phyloP scores from a whole-genome alignment of 805 yeast species.

The Suhomyces vadensis region DNA sequence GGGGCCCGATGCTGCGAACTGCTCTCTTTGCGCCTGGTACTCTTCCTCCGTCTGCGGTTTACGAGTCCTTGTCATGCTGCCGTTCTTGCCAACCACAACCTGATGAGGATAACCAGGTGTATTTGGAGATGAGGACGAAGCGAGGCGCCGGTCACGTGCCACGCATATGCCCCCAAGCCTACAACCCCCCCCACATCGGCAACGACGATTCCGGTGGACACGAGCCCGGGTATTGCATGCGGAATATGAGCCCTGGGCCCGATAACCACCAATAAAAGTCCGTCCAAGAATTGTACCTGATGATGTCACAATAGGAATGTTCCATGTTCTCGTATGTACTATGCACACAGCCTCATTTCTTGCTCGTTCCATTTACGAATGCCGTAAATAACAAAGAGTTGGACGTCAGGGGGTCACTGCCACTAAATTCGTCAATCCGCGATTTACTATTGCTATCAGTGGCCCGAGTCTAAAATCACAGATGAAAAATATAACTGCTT shows the following conservation, averaged over 20 bases:
- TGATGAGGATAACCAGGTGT: too few species aligned
- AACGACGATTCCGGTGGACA: neutral
- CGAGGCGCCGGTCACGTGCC: neutral
- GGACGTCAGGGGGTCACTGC: neutral
- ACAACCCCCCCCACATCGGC: too few species aligned
- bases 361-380: slow-evolving; percentile 4
- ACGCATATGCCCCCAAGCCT: too few species aligned
- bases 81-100: neutral
- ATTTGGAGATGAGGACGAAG: neutral
- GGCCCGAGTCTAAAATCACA: too few species aligned
- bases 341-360: slow-evolving; percentile 5
- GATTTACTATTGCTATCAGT: too few species aligned
- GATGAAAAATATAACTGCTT: too few species aligned
- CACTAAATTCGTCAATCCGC: too few species aligned
- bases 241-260: neutral
- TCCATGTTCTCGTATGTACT: slow-evolving; percentile 5
- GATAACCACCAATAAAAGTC: slow-evolving; percentile 1
- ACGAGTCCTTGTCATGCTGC: slow-evolving; percentile 32
- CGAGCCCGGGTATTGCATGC: neutral
- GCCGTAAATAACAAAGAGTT: slow-evolving; percentile 4
- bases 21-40: slow-evolving; percentile 50
- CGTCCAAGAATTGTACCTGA: slow-evolving; percentile 3
- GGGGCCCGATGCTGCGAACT: slow-evolving; percentile 61
- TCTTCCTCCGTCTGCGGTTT: slow-evolving; percentile 74
- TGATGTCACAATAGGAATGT: slow-evolving; percentile 3